phyloP scores from a whole-genome alignment of 2,329 filamentous ascomycete species.

The Rutstroemia sp. region DNA sequence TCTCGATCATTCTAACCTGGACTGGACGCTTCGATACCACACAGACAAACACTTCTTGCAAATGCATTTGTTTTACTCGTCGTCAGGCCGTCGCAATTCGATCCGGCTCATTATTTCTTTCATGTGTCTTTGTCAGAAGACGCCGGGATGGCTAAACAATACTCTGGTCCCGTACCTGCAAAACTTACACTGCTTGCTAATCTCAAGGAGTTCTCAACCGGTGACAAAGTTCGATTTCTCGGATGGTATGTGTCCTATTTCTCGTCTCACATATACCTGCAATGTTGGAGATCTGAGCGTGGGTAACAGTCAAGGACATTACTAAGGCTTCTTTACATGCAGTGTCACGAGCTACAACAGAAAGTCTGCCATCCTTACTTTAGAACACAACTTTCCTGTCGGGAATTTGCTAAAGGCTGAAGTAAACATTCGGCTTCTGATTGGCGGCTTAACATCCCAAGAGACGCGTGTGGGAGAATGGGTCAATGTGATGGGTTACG shows the following conservation, averaged over 20 bases:
- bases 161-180: conserved; percentile 26
- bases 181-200: conserved; percentile 25
- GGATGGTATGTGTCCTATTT: conserved; percentile 62
- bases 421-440: conserved; percentile 66
- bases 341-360: conserved; percentile 54
- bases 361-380: conserved; percentile 48
- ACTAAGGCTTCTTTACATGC: conserved; percentile 9
- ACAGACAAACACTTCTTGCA: no score
- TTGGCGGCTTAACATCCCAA: conserved; percentile 55
- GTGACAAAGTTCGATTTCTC: conserved; percentile 81
- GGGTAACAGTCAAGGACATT: neutral
- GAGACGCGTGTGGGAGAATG: conserved; percentile 70
- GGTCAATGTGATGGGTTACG: conserved; percentile 83
- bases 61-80: no score
- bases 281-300: neutral
- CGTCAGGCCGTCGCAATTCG: no score
- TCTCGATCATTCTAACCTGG: no score
- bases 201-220: conserved; percentile 17
- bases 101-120: neutral
- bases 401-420: conserved; percentile 40
- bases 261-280: neutral
- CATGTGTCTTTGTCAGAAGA: neutral
- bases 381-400: conserved; percentile 60
- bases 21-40: no score
- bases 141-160: conserved; percentile 13